A percentile compares a stretch with the other conserved stretches of the same genome.
Conservation (phyloP, 2,329 filamentous ascomycete species). For the Aspergillus carbonarius region DNA sequence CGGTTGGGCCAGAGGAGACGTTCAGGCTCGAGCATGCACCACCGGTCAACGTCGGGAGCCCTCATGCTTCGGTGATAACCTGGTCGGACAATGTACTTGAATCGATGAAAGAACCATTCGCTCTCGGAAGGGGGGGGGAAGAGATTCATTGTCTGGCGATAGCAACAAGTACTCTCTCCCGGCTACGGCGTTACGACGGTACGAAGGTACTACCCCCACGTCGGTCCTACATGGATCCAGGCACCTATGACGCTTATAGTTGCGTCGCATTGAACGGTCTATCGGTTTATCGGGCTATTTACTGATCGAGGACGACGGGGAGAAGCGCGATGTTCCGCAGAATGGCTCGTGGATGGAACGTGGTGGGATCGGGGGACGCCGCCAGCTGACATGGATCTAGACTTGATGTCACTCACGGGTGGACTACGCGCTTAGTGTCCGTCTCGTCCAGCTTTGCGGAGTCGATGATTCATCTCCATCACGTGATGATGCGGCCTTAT, state of each 20-base stretch:
- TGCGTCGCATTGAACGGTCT: not conserved
- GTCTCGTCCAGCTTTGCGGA: not conserved
- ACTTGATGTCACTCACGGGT: slow-evolving; percentile 3
- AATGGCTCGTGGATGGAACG: not conserved
- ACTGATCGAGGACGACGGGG: not conserved
- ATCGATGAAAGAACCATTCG: not conserved
- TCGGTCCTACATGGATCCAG: not conserved
- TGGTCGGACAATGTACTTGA: not conserved
- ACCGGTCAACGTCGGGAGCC: not conserved
- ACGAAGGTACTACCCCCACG: not conserved
- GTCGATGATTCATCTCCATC: not conserved
- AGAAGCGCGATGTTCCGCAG: no score
- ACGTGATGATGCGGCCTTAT: no score
- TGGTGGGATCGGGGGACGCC: not conserved
- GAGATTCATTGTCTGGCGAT: not conserved
- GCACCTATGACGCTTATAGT: not conserved
- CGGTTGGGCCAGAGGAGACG: slow-evolving; percentile 2
- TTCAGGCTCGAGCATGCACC: not conserved
- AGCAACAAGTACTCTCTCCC: not conserved
- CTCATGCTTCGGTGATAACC: not conserved
- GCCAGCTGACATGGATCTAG: slow-evolving; percentile 1
- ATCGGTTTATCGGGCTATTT: no score
- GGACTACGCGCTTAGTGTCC: not conserved
- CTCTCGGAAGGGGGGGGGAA: not conserved
- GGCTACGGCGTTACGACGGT: not conserved